Evolutionary conservation across 2,329 filamentous ascomycete species (phyloP), one percentile per base, ranked within the genome.

Genomic region (Aureobasidium sp.): DNA sequence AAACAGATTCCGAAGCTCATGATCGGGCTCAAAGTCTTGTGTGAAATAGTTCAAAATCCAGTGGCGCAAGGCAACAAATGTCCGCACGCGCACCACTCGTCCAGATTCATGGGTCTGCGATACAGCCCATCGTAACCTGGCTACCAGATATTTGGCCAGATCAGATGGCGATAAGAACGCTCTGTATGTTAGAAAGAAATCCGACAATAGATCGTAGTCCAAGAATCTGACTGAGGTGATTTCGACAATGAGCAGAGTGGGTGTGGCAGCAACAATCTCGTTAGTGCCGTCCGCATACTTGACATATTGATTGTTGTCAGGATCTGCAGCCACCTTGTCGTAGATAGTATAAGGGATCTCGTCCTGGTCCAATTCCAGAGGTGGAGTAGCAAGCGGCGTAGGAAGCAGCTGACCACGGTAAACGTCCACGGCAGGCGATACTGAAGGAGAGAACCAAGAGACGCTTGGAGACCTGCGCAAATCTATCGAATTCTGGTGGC

Each of bases 31-130:
- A 72, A 96, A 99, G 72, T 99, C 94, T 71, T 99, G 94, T 61
- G 90, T 82, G 68, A 97, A 99, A 74, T 99, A 99, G 73, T 99
- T 99, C 65, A 99, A 77, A 63, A 97, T 92, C 94, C 94, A 99
- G 74, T 99, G 94, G 62, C 94, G 86, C 48, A 97, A 81, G 8
- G 94, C 94, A 29, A 97, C 94, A 77, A 97, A 99, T 0, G 92
- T 95, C 46, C 94, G 85, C 17, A 99, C 95, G 55, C 93, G 86
- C n/a, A 97, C 94, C 59, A 99, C 90, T 71, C 92, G 89, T 43
- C 94, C 94, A 63, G 87, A 86, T 72, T 97, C 91, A 71, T 96
- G 90, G 51, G 83, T 79, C 61, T 90, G 84, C 52, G 84, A 84
- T 53, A 97, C 81, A 0, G 94, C 92, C 94, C 94, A 99, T 67